phyloP scores from a whole-genome alignment of 176 grass and related monocot genomes.

The Oryza australiensis region DNA sequence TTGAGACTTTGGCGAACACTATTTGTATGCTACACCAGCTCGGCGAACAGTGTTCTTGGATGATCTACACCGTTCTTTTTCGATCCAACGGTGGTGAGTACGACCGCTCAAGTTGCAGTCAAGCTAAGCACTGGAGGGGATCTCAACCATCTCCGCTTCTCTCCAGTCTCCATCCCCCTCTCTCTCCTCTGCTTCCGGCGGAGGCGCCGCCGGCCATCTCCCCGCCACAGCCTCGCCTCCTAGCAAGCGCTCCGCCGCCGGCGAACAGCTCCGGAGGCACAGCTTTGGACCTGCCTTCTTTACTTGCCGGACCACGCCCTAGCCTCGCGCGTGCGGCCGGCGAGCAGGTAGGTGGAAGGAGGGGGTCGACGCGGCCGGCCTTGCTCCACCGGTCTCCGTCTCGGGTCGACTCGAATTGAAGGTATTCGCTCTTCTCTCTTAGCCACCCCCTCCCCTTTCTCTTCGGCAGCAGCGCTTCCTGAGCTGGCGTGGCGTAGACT shows the following conservation, averaged over 20 bases:
- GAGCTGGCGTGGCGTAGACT: background rate
- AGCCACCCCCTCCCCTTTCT: background rate
- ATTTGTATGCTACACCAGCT: too few species aligned
- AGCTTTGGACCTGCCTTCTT: background rate
- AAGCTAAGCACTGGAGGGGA: background rate
- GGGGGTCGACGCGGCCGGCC: background rate
- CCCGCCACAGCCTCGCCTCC: background rate
- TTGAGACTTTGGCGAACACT: too few species aligned
- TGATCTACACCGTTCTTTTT: background rate
- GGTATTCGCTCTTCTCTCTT: background rate
- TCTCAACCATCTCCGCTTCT: background rate
- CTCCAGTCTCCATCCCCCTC: background rate
- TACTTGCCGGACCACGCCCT: background rate
- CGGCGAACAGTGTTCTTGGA: background rate
- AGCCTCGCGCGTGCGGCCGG: background rate
- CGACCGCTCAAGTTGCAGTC: background rate
- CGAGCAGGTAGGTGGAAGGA: background rate
- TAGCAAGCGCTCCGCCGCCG: background rate
- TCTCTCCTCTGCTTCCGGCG: background rate
- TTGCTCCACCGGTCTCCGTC: background rate
- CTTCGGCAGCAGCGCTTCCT: background rate
- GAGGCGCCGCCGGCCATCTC: background rate
- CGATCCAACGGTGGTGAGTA: fast-evolving
- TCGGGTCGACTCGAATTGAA: background rate
- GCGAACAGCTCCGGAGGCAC: background rate